Conservation (phyloP, 805 yeast genomes). For the Lipomyces chichibuensis region DNA sequence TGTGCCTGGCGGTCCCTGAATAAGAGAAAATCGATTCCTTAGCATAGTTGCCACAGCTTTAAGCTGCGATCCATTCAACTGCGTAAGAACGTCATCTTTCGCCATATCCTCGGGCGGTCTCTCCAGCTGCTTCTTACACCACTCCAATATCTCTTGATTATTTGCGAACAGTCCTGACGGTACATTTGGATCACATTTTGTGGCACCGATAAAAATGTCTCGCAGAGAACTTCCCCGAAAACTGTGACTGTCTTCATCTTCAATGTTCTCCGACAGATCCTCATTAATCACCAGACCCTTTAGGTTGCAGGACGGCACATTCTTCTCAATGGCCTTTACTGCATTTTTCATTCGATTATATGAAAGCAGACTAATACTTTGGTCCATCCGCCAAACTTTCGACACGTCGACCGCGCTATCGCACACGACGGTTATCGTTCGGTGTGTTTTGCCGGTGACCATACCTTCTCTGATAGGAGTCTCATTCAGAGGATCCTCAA, state of each 20-base stretch:
- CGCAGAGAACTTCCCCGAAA: not conserved
- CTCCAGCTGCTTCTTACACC: conserved; percentile 4
- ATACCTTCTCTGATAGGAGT: not conserved
- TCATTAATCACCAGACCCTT: not conserved
- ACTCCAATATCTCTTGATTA: conserved; percentile 1
- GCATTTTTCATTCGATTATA: conserved; percentile 1
- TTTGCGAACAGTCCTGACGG: conserved; percentile 5
- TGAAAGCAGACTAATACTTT: not conserved
- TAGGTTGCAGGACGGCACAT: not conserved
- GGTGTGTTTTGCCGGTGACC: not conserved
- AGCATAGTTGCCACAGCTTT: conserved; percentile 6
- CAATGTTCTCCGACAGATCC: not conserved
- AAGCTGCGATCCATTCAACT: conserved; percentile 2
- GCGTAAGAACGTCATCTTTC: not conserved
- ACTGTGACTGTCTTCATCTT: not conserved
- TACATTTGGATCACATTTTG: not conserved
- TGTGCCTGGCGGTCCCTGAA: conserved; percentile 7
- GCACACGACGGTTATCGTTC: not conserved
- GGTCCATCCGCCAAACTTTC: not conserved
- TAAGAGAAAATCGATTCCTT: conserved; percentile 2
- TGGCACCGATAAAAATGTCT: conserved; percentile 3
- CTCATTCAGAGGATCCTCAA: not conserved
- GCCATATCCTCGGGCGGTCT: not conserved
- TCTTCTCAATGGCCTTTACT: not conserved
- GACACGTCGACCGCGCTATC: not conserved